Conservation (phyloP, 108 stramenopile species). For the Cyclotella cryptica region DNA sequence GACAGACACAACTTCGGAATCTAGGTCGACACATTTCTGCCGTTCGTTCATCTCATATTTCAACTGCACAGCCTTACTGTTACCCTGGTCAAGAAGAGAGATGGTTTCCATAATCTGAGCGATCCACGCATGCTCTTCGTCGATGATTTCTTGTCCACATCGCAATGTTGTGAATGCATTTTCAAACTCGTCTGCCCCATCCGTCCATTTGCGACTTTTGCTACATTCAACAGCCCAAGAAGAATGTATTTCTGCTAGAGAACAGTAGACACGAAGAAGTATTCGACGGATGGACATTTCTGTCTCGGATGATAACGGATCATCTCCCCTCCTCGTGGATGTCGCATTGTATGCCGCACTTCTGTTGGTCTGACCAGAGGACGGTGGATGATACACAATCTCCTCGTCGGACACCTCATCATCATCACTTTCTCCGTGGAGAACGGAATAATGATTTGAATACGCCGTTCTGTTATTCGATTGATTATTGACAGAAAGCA, state of each 20-base stretch:
- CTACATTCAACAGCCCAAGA: constrained; percentile 15
- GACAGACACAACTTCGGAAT: constrained; percentile 16
- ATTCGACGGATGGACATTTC: constrained; percentile 20
- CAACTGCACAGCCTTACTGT: not conserved
- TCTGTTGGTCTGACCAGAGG: not conserved
- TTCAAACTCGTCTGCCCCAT: constrained; percentile 17
- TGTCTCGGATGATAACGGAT: not conserved
- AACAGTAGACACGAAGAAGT: constrained; percentile 18
- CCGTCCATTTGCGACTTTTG: constrained; percentile 2
- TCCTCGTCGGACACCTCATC: constrained; percentile 18
- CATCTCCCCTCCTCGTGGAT: not conserved
- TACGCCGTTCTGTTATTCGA: not conserved
- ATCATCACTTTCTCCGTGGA: not conserved
- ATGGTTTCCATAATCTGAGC: constrained; percentile 12
- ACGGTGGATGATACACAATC: constrained; percentile 16
- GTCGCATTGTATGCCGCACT: not conserved
- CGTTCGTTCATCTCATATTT: constrained; percentile 6
- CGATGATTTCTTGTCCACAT: constrained; percentile 8
- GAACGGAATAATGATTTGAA: constrained; percentile 2
- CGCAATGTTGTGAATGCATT: constrained; percentile 18
- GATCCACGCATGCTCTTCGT: constrained; percentile 10
- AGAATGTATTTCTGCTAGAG: constrained; percentile 11
- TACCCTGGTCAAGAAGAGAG: not conserved
- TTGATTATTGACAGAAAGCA: not conserved
- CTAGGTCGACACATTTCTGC: constrained; percentile 7